Conservation (phyloP, 2,329 filamentous ascomycete genomes). For the Ustulina deusta region DNA sequence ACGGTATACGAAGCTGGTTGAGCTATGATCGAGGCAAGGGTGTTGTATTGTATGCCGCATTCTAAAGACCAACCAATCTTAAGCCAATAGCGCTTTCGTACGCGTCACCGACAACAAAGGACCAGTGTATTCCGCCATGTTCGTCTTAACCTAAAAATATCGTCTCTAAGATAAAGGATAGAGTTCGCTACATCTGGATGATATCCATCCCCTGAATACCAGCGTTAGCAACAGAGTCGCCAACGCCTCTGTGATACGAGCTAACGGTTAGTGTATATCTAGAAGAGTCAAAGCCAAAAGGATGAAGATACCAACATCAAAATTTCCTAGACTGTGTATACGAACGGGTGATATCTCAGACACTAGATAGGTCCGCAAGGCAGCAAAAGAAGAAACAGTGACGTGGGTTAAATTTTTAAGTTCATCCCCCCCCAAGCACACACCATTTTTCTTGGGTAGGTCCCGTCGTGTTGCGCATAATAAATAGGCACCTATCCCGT, state of each 20-base stretch:
- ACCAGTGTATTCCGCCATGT: background rate
- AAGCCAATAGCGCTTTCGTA: background rate
- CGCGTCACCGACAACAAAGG: too few species aligned
- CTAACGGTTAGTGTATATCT: background rate
- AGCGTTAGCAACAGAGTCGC: background rate
- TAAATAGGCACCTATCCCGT: too few species aligned
- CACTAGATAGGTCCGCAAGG: background rate
- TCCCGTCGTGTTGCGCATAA: too few species aligned
- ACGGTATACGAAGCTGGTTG: too few species aligned
- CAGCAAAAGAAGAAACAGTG: conserved; percentile 1
- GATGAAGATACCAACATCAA: too few species aligned
- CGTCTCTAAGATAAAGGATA: background rate
- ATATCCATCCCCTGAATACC: background rate
- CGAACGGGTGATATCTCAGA: background rate
- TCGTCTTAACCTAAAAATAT: background rate
- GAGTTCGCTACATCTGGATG: background rate
- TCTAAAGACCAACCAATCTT: too few species aligned
- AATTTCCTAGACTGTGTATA: too few species aligned
- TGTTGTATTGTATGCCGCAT: background rate
- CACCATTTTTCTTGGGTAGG: conserved; percentile 25
- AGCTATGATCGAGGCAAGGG: background rate
- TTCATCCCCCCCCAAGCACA: background rate
- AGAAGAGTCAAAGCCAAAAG: background rate
- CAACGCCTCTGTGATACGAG: background rate
- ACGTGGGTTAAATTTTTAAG: conserved; percentile 3